Percentiles rank a stretch among this genome's conserved stretches.
Evolutionary conservation across 768 basidiomycete species (phyloP).

Genomic region (Lyophyllum semitale): DNA sequence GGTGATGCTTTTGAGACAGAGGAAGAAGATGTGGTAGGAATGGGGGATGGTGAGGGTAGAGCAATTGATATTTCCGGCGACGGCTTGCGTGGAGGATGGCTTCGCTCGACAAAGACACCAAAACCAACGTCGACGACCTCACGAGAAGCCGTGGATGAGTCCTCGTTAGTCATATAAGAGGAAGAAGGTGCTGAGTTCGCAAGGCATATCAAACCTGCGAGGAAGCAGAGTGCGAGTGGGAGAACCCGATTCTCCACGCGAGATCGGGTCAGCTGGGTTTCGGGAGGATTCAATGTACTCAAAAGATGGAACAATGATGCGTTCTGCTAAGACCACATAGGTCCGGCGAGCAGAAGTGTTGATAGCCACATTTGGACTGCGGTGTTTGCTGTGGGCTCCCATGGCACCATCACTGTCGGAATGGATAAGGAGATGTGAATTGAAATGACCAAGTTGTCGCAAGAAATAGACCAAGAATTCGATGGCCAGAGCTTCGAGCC

Average conservation of each 20-base stretch:
- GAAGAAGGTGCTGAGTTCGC: neutral
- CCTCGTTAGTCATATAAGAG: neutral
- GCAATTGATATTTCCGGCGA: neutral
- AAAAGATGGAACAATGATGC: neutral
- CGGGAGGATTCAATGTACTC: slow-evolving; percentile 11
- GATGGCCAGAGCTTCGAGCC: slow-evolving; percentile 23
- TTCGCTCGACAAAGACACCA: neutral
- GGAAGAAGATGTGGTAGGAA: neutral
- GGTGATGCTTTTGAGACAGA: neutral
- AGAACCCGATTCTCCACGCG: neutral
- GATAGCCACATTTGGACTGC: slow-evolving; percentile 19
- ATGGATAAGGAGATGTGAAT: slow-evolving; percentile 18
- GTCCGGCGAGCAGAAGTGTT: slow-evolving; percentile 11
- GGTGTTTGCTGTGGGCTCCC: slow-evolving; percentile 23
- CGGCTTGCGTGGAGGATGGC: neutral
- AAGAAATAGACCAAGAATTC: neutral
- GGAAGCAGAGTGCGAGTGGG: neutral
- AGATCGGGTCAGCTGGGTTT: slow-evolving; percentile 24
- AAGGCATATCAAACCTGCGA: neutral
- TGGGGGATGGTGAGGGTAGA: neutral
- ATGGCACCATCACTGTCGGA: slow-evolving; percentile 32
- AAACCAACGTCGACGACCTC: slow-evolving; percentile 2
- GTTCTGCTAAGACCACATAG: slow-evolving; percentile 11
- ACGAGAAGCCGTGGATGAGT: neutral
- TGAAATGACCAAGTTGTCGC: neutral